Base-by-base conservation (phyloP, 2,329 filamentous ascomycete species). In the Knoxdaviesia capensis region DNA sequence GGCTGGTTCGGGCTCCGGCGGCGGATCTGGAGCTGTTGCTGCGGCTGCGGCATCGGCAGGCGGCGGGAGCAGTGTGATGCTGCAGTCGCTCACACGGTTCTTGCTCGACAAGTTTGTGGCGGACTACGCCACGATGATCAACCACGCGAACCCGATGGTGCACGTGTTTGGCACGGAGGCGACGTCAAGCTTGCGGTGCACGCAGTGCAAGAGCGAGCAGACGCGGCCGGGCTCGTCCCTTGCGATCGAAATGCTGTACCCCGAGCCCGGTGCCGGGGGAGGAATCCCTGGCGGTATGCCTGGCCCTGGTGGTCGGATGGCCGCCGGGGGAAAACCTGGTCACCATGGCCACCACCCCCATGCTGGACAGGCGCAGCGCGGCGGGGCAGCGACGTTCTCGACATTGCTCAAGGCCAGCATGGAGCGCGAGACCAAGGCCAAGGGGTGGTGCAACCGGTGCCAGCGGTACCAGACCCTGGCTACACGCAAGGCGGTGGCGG, bases 361-460 rank as follows among this genome's bases (percentile, higher is more conserved):
- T 20, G 20, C 20, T 20, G 20, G 20, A 20, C 20, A 20, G 20
- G 20, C 20, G 20, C 20, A 20, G 20, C 20, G 20, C 20, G 20
- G 20, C 20, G 20, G 20, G 20, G 20, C 20, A 55, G 69, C 64
- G 50, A 83, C 69, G 41, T 98, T 98, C 56, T 93, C 86, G 0
- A 82, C 90, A 53, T 76, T 94, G 39, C 64, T 98, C n/a, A 94
- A 94, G 56, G 76, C 77, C 41, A 94, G 86, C 48, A 79, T 98
- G 31, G 88, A 96, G 59, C 71, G 85, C 42, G 85, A 94, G 56
- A 81, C 82, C 7, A 84, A 83, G 39, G 86, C 82, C 38, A 77
- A 88, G 51, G 90, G 90, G 6, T 98, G 87, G 87, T 98, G 90
- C 55, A 80, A 80, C 48, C 76, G 80, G 53, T 98, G 92, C 55